phyloP scores from a whole-genome alignment of 805 yeast genomes.

The Kazachstania africana region DNA sequence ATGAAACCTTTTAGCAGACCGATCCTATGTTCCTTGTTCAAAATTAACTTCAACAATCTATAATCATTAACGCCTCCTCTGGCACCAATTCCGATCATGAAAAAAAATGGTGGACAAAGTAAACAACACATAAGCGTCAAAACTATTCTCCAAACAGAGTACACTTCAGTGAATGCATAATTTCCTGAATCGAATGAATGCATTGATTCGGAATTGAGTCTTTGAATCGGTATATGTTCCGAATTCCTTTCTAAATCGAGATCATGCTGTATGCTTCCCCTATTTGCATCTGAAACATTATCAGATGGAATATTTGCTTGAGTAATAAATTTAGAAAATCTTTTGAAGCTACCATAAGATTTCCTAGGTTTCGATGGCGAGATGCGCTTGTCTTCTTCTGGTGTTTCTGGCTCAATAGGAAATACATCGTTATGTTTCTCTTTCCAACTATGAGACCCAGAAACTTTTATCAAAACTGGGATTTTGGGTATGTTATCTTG shows the following conservation, averaged over 20 bases:
- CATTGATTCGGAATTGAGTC: conserved; percentile 13
- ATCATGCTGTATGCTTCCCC: neutral
- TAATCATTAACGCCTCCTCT: conserved; percentile 13
- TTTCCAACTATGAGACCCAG: conserved; percentile 5
- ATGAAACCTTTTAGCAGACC: conserved; percentile 20
- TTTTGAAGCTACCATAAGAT: too few relatives aligned
- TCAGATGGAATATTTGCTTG: neutral
- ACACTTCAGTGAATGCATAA: conserved; percentile 12
- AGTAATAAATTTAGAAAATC: too few relatives aligned
- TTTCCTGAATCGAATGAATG: conserved; percentile 14
- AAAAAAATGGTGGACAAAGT: conserved; percentile 20
- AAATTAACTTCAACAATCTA: conserved; percentile 17
- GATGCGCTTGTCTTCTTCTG: neutral
- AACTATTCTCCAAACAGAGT: conserved; percentile 13
- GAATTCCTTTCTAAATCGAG: neutral
- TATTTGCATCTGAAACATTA: neutral
- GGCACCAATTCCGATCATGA: conserved; percentile 18
- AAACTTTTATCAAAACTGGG: conserved; percentile 4
- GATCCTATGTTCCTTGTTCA: conserved; percentile 15
- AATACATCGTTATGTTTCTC: neutral
- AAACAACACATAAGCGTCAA: conserved; percentile 11
- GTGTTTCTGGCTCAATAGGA: neutral
- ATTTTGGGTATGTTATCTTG: conserved; percentile 6
- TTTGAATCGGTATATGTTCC: conserved; percentile 5
- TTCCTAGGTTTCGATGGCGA: neutral